Percentiles rank a stretch among this genome's conserved stretches.
These are phyloP conservation scores for Coccomyxa sp. DNA, from an alignment of 139 green algal genomes.

Conservation along the genomic window DNA sequence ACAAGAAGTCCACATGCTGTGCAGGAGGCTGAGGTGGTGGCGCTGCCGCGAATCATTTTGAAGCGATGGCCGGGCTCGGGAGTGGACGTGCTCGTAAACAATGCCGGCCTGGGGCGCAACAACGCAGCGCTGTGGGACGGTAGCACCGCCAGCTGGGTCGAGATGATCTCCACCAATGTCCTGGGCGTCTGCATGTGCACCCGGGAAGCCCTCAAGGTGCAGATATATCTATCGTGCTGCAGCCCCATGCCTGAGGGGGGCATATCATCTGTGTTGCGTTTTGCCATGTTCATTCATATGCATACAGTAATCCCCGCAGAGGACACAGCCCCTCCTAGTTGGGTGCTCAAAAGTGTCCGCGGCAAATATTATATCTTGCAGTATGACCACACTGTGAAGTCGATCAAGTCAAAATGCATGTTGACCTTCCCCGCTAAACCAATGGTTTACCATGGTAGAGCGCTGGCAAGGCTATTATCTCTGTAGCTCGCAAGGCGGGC, in stretches of 20 bases:
- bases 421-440: too few relatives aligned
- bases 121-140: conserved; percentile 71
- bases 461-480: not conserved
- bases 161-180: conserved; percentile 65
- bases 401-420: too few relatives aligned
- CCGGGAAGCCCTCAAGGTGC: conserved; percentile 58
- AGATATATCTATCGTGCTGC: not conserved
- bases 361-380: too few relatives aligned
- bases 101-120: conserved; percentile 46
- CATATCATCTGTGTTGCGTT: too few relatives aligned
- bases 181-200: conserved; percentile 70
- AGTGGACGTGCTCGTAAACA: conserved; percentile 48
- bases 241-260: too few relatives aligned
- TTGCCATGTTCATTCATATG: too few relatives aligned
- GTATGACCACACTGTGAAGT: too few relatives aligned
- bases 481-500: not conserved
- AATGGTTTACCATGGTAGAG: not conserved
- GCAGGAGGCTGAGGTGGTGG: conserved; percentile 44
- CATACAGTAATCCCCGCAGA: too few relatives aligned
- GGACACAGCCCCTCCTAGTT: too few relatives aligned
- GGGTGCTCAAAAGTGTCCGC: too few relatives aligned
- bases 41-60: conserved; percentile 65
- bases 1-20: not conserved
- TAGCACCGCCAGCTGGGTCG: conserved; percentile 47
- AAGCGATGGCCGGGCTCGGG: conserved; percentile 64